A percentile compares a stretch with the other conserved stretches of the same genome.
Conservation (phyloP, 208 protist species). For the Acanthamoeba triangularis region DNA sequence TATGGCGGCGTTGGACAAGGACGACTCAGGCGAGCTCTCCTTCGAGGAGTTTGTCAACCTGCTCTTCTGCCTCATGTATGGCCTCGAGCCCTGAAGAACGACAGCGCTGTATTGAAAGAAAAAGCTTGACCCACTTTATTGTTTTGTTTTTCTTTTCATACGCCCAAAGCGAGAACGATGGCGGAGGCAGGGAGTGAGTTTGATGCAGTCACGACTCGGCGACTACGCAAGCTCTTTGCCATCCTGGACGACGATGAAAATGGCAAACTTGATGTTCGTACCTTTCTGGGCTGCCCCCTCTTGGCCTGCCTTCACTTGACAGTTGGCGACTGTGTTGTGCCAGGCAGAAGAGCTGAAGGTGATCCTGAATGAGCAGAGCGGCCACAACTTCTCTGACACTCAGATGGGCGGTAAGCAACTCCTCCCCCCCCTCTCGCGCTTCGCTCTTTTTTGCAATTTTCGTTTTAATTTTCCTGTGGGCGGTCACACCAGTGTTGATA, state of each 20-base stretch:
- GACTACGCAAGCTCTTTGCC: background rate
- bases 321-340: background rate
- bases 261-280: background rate
- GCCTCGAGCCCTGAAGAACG: background rate
- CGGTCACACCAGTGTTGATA: background rate
- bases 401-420: background rate
- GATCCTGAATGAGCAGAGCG: background rate
- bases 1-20: background rate
- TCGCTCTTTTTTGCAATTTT: no score
- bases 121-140: no score
- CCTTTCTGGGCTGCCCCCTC: background rate
- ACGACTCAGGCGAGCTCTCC: background rate
- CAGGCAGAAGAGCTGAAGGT: background rate
- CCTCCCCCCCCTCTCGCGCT: no score
- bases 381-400: background rate
- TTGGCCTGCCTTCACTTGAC: no score
- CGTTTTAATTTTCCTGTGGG: no score
- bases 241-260: background rate
- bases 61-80: background rate
- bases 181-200: background rate
- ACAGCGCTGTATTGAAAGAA: no score
- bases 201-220: background rate
- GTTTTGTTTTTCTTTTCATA: no score
- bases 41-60: conserved; percentile 1
- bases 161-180: background rate